Evolutionary conservation across 768 basidiomycete species (phyloP), one percentile per base, ranked within the genome.

Genomic region (Suillus brevipes): DNA sequence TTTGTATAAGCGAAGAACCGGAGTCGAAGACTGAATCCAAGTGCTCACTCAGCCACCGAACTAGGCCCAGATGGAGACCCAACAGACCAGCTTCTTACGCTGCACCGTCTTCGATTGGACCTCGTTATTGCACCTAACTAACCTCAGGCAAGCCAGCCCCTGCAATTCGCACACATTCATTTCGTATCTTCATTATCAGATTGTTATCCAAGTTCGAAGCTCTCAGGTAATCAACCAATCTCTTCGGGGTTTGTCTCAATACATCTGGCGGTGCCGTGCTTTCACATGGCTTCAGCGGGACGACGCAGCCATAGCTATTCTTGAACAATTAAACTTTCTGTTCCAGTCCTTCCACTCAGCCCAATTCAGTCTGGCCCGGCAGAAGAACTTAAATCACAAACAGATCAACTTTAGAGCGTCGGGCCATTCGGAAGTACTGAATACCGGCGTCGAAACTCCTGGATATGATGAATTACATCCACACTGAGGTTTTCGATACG

Each of bases 291-390:
- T 34, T 36, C 36, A 4, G 16, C 28, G 14, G 31, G 20, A 20
- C 6, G 34, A 55, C 20, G 36, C 6, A 8, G 13, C 36, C 13
- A 38, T 47, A 47, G 47, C 8, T 25, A 57, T 57, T 12, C 7
- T 23, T 8, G n/a, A 36, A 23, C 83, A 87, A 60, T 82, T 87
- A 40, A 92, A 93, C 74, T 85, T 95, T 12, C 87, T 93, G 0
- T 12, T 96, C 88, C 68, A 82, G 95, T 8, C 92, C 92, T 56
- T 83, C 86, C 1, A 75, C 85, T 0, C 83, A 87, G 69, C 37
- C 73, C 71, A 28, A 74, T 73, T n/a, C 77, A 90, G 91, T 8
- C 87, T 89, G 71, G 72, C 79, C 23, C 79, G 82, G 60, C 80
- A 83, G 72, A 87, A 87, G 78, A 90, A 49, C 47, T 23, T 23